Base-by-base conservation (phyloP, 2,329 filamentous ascomycete species). In the Ploettnerulaceae sp. region DNA sequence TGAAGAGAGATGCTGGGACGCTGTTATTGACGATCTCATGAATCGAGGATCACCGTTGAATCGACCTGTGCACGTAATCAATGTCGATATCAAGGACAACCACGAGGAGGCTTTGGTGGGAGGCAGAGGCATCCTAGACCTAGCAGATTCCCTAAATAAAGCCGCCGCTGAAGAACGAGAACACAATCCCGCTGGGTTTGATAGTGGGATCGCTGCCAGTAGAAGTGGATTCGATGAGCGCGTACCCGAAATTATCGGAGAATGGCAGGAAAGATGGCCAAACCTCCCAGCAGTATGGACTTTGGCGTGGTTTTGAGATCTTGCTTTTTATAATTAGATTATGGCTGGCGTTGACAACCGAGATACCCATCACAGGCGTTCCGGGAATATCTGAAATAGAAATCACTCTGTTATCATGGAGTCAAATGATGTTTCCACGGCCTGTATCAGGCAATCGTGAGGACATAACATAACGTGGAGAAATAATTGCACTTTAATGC, bases 1-100 rank as follows among this genome's bases (percentile, higher is more conserved):
- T 63, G 93, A 98, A 67, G 93, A 98, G 69, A 77, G 93, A 51
- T 98, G 93, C 65, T 98, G 94, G 89, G 93, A 98, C 67, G 90
- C 93, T 4, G 93, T 98, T 25, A 78, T 98, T 8, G 93, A 98
- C 60, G 91, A 98, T 65, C 73, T 98, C 42, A 79, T 95, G 52
- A 86, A 82, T 59, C 80, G 94, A 52, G 93, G 91, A 6, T 81
- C 85, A 0, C 85, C 87, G 3, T 73, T 98, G 47, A 98, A 98
- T 66, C 75, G 89, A 2, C 90, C 93, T 0, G 93, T 98, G 0
- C 93, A 98, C 64, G 88, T 98, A 47, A 95, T 98, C 73, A 98
- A 98, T 60, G 85, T 98, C 45, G 93, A 98, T 65, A 98, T 98
- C 62, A 91, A 86, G 66, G 93, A 98, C 69, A 98, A 97, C 62